A percentile compares a stretch with the other conserved stretches of the same genome.
Conservation (phyloP, 78 protist genomes). For the Parvularia atlantis region DNA sequence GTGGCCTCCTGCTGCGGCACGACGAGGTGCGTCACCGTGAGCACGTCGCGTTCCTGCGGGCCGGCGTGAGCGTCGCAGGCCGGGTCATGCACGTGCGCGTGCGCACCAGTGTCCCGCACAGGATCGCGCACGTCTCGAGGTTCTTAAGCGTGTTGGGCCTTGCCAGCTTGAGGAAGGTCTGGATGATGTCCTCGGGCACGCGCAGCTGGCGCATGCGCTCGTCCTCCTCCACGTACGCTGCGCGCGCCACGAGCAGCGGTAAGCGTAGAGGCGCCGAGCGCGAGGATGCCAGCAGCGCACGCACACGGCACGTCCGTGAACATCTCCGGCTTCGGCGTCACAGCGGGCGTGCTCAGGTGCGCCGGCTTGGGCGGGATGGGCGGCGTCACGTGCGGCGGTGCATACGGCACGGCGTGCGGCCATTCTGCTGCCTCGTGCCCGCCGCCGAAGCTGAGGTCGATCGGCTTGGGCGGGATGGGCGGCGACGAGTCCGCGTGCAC, state of each 20-base stretch:
- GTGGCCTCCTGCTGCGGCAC: conserved; percentile 62
- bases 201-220: not conserved
- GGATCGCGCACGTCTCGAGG: conserved; percentile 56
- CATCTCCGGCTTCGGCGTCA: not conserved
- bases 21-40: conserved; percentile 39
- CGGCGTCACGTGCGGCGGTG: too few species aligned
- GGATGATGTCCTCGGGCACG: conserved; percentile 1
- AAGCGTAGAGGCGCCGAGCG: too few species aligned
- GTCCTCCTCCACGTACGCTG: not conserved
- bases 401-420: too few species aligned
- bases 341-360: not conserved
- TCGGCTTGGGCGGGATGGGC: too few species aligned
- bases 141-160: conserved; percentile 23
- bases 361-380: not conserved
- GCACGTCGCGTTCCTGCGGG: conserved; percentile 17
- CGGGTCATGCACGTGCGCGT: too few species aligned
- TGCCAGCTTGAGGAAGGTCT: conserved; percentile 35
- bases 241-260: too few species aligned
- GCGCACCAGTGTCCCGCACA: conserved; percentile 33
- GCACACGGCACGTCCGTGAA: too few species aligned
- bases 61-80: not conserved
- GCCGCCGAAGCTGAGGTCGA: too few species aligned
- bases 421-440: too few species aligned
- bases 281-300: too few species aligned
- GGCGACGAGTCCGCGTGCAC: too few species aligned